phyloP scores from a whole-genome alignment of 164 flowering plant species.

The Dillenia suffruticosa region DNA sequence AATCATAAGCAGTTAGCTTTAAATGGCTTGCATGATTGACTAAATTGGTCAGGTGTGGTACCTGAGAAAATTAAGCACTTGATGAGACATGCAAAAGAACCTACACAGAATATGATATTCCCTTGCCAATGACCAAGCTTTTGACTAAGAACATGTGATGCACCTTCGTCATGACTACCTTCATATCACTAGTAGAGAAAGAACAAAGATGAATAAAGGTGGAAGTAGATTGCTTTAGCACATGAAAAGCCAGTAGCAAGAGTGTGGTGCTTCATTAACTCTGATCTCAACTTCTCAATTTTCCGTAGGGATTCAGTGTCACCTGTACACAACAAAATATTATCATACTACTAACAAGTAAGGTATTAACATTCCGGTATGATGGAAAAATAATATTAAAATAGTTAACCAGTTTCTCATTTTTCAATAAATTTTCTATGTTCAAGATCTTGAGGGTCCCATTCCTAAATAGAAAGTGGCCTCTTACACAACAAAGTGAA shows the following conservation, averaged over 20 bases:
- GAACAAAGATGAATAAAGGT: too few species aligned
- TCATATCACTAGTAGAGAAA: neutral
- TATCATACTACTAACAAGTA: slow-evolving; percentile 2
- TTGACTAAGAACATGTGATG: neutral
- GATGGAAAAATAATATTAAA: neutral
- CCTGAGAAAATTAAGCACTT: neutral
- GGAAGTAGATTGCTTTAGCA: slow-evolving; percentile 61
- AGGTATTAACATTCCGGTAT: neutral
- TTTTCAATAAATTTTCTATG: neutral
- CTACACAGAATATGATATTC: neutral
- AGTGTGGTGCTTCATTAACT: slow-evolving; percentile 47
- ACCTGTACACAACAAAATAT: slow-evolving; percentile 37
- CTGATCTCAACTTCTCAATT: slow-evolving; percentile 72
- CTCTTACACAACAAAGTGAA: neutral
- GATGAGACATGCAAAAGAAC: neutral
- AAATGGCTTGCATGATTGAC: too few species aligned
- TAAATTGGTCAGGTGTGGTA: too few species aligned
- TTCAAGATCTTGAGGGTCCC: neutral
- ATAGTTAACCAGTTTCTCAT: neutral
- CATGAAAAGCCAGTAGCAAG: slow-evolving; percentile 66
- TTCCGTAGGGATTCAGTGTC: slow-evolving; percentile 66
- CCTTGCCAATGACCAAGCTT: neutral
- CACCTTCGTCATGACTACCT: neutral
- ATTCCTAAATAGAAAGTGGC: neutral
- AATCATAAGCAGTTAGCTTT: too few species aligned